Base-by-base conservation (phyloP, 352 stramenopile genomes). In the Globisporangium nunn region DNA sequence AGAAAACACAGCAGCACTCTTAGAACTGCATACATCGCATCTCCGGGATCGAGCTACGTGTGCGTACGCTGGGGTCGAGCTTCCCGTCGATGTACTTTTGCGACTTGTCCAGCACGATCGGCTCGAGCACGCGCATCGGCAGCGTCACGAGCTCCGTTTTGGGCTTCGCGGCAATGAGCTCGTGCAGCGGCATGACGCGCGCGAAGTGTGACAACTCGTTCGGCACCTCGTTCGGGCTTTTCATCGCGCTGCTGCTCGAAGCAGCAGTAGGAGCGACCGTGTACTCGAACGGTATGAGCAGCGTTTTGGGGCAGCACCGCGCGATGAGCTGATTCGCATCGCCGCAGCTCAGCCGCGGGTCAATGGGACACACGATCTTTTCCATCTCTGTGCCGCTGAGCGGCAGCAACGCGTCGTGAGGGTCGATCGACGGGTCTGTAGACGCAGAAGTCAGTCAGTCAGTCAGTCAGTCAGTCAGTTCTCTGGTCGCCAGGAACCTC, bases 321-420 rank as follows among this genome's bases (percentile, higher is more conserved):
- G 83, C 75, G 44, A 95, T 87, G 33, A 95, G 84, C 61, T 91
- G 85, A 58, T 95, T 95, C 29, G 78, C 85, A 50, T 95, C 84
- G 1, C 85, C 85, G 56, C 85, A 95, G 55, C 76, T 89, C 55
- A 95, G 66, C 6, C 82, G 72, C 17, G 81, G 74, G 39, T 95
- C 85, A 35, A 95, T 91, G 11, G 79, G 76, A 28, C 79, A 89
- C 33, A 66, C 58, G 66, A 92, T 86, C 46, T 91, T 88, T 52
- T 95, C 82, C 39, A 95, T 81, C 39, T 75, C 58, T 10, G 86
- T 66, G 11, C 70, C 64, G 48, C 78, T 75, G 18, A 87, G 91
- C 28, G 74, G 66, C 12, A 61, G 63, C 50, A 95, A 73, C 6
- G 82, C 73, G 33, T 78, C 57, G 0, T 68, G 64, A 4, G 70